Evolutionary conservation across 2,329 filamentous ascomycete genomes (phyloP).

Genomic region (Fusarium sulawesiense): DNA sequence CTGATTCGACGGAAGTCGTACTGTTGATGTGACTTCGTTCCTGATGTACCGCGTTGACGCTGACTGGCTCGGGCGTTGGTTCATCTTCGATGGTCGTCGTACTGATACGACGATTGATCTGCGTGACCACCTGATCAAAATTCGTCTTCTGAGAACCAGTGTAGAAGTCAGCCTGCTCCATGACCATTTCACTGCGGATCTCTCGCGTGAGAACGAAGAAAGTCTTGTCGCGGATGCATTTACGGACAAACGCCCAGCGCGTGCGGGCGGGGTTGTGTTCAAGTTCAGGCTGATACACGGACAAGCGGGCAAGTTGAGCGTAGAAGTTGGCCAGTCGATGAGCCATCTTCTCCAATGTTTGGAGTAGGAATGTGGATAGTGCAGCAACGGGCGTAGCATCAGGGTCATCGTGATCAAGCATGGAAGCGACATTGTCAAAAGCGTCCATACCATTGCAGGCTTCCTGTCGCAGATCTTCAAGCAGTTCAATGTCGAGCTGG

Average conservation of each 20-base stretch:
- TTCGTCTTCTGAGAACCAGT: slow-evolving; percentile 21
- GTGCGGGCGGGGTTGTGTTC: slow-evolving; percentile 65
- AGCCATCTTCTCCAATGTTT: slow-evolving; percentile 65
- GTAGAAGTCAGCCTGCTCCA: background rate
- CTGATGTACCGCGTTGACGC: slow-evolving; percentile 32
- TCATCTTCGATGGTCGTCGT: background rate
- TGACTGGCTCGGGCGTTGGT: background rate
- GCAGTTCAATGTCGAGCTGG: slow-evolving; percentile 62
- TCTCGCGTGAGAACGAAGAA: slow-evolving; percentile 62
- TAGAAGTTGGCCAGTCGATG: slow-evolving; percentile 64
- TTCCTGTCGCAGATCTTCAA: slow-evolving; percentile 65
- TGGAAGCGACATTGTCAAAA: slow-evolving; percentile 57
- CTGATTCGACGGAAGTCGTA: background rate
- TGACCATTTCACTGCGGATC: slow-evolving; percentile 26
- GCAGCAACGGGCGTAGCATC: slow-evolving; percentile 54
- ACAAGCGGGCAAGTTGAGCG: slow-evolving; percentile 60
- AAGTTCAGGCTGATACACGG: slow-evolving; percentile 62
- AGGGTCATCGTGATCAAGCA: slow-evolving; percentile 46
- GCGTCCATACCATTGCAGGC: slow-evolving; percentile 67
- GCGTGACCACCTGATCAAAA: slow-evolving; percentile 36
- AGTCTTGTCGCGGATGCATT: slow-evolving; percentile 61
- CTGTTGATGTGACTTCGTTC: background rate
- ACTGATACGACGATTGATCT: slow-evolving; percentile 29
- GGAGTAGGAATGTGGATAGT: slow-evolving; percentile 60
- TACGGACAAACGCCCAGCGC: slow-evolving; percentile 62